A percentile compares a stretch with the other conserved stretches of the same genome.
phyloP scores from a whole-genome alignment of 2,329 filamentous ascomycete species.

The Gnomoniopsis smithogilvyi region DNA sequence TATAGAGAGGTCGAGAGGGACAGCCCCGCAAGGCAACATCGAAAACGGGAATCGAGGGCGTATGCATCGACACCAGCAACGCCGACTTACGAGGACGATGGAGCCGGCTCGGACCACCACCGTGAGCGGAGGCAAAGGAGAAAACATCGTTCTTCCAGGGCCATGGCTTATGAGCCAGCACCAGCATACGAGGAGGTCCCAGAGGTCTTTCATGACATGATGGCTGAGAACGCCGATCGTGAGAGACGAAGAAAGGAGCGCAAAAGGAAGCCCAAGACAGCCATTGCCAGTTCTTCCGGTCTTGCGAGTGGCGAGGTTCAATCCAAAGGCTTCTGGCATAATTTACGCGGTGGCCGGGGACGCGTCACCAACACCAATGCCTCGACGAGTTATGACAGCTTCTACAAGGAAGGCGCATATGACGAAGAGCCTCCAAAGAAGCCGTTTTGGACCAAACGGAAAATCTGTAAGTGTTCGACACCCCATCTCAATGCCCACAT shows the following conservation, averaged over 20 bases:
- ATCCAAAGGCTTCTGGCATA: constrained; percentile 28
- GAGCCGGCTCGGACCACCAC: constrained; percentile 1
- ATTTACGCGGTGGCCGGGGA: constrained; percentile 35
- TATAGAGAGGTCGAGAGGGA: constrained; percentile 15
- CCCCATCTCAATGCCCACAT: neutral
- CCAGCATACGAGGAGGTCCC: constrained; percentile 5
- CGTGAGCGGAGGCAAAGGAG: constrained; percentile 12
- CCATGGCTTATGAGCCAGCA: neutral
- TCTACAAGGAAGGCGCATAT: constrained; percentile 46
- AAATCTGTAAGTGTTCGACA: constrained; percentile 51
- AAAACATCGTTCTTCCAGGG: constrained; percentile 9
- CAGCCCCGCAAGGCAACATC: constrained; percentile 10
- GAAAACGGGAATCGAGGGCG: constrained; percentile 10
- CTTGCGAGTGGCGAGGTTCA: constrained; percentile 68
- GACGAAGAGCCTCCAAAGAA: constrained; percentile 40
- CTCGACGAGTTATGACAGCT: constrained; percentile 43
- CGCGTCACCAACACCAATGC: constrained; percentile 18
- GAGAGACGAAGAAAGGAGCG: constrained; percentile 11
- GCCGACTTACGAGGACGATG: constrained; percentile 11
- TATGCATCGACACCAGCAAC: constrained; percentile 3
- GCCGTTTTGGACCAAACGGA: constrained; percentile 49
- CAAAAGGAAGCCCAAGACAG: constrained; percentile 50
- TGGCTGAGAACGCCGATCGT: constrained; percentile 12
- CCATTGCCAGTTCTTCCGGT: constrained; percentile 51
- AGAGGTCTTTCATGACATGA: constrained; percentile 11